Evolutionary conservation across 306 rosid species (phyloP), one percentile per base, ranked within the genome.

Genomic region (Sophora flavescens): DNA sequence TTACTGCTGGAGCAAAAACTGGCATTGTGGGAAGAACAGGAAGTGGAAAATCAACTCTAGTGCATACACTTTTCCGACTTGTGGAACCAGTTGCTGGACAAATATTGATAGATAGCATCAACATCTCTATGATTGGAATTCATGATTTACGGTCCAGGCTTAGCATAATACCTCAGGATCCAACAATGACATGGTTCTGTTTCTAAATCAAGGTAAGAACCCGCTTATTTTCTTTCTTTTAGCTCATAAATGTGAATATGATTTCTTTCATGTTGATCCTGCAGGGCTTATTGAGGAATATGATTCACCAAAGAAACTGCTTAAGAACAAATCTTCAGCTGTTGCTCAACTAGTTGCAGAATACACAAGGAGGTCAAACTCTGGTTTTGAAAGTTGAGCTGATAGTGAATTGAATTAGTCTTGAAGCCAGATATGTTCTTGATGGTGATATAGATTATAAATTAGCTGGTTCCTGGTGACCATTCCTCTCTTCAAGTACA

Each of bases 21-120:
- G 96, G 98, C 68, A 93, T 93, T 74, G 96, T 93, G 11, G 97
- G 97, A 30, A 83, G 98, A 88, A 93, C 96, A 3, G 96, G 98
- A 64, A 91, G 88, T 53, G 96, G 96, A 12, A 93, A 93, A 81
- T 44, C 96, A 58, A 90, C 98, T 76, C 83, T 93, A 6, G 92
- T 91, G 52, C 97, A 91, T 60, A 77, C 96, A 56, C 89, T 91
- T 63, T 90, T 91, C 80, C 77, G 97, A 12, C 85, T 93, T 41
- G 85, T 93, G 47, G 97, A 88, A 59, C 93, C 83, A 79, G 84
- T 88, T 84, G 82, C 89, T 75, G 90, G 87, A 81, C 11, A 81
- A 83, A 87, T 93, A 35, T 57, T 85, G 60, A 87, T 93, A 73
- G 97, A 93, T 66, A 75, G 73, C 62, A 80, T 87, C 45, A 65